Evolutionary conservation across 192 early-diverging fungal genomes (phyloP).

Genomic region (Chytriomyces hyalinus): DNA sequence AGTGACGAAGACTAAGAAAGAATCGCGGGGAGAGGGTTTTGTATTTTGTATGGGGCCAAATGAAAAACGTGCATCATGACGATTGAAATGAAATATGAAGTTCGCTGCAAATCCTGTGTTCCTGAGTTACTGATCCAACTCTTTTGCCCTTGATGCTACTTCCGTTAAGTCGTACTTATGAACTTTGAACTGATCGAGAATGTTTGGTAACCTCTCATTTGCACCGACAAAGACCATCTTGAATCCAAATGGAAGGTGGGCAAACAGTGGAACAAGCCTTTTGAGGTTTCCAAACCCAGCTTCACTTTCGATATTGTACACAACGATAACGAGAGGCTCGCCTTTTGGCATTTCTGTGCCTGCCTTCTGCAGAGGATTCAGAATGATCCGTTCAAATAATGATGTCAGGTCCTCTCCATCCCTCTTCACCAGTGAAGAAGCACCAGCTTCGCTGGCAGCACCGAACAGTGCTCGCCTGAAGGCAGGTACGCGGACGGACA

Average conservation of each 20-base stretch:
- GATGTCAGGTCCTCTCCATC: neutral
- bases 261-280: neutral
- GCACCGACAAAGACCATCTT: neutral
- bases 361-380: neutral
- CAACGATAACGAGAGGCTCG: neutral
- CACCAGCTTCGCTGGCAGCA: neutral
- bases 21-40: neutral
- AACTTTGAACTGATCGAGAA: neutral
- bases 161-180: neutral
- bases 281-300: neutral
- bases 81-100: neutral
- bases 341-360: neutral
- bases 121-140: neutral
- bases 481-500: neutral
- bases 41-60: neutral
- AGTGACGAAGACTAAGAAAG: neutral
- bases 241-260: slow-evolving; percentile 1
- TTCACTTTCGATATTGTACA: neutral
- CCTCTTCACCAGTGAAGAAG: neutral
- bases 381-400: neutral
- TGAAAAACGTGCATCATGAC: neutral
- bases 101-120: no score
- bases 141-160: neutral
- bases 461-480: neutral
- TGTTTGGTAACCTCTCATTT: neutral